Evolutionary conservation across 257 asterid species (phyloP).

Genomic region (Capsicum rhomboideum): DNA sequence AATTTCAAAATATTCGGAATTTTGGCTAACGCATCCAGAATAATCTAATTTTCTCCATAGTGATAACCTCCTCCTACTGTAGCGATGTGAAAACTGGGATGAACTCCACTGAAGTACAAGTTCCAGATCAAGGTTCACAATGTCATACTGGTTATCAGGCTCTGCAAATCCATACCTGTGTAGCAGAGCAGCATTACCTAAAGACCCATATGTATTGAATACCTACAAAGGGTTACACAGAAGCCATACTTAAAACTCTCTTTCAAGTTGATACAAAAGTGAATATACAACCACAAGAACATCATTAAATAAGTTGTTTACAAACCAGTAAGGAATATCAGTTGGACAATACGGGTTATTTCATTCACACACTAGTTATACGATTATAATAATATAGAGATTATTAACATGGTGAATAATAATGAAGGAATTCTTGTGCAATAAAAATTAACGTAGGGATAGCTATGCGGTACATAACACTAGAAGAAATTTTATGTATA

Average conservation of each 20-base stretch:
- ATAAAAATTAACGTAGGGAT: not conserved
- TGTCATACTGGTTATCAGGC: constrained; percentile 72
- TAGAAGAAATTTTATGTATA: not conserved
- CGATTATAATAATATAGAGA: not conserved
- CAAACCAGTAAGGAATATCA: not conserved
- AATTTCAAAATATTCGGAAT: constrained; percentile 73
- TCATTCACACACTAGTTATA: not conserved
- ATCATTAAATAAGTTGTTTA: not conserved
- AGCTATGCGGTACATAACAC: not conserved
- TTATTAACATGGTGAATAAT: not conserved
- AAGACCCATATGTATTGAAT: constrained; percentile 74
- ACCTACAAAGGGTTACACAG: constrained; percentile 38
- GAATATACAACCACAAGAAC: not conserved
- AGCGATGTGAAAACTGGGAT: constrained; percentile 56
- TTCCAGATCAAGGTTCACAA: constrained; percentile 72
- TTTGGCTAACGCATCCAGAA: constrained; percentile 55
- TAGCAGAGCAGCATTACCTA: constrained; percentile 92
- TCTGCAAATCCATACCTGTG: constrained; percentile 93
- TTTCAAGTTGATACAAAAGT: not conserved
- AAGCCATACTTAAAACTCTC: not conserved
- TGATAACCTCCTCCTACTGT: constrained; percentile 53
- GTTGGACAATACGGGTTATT: not conserved
- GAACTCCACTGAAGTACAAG: constrained; percentile 69
- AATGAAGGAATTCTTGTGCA: not conserved
- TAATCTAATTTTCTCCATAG: constrained; percentile 69